Conservation (phyloP, 306 rosid species). For the Dalbergia cultrata region DNA sequence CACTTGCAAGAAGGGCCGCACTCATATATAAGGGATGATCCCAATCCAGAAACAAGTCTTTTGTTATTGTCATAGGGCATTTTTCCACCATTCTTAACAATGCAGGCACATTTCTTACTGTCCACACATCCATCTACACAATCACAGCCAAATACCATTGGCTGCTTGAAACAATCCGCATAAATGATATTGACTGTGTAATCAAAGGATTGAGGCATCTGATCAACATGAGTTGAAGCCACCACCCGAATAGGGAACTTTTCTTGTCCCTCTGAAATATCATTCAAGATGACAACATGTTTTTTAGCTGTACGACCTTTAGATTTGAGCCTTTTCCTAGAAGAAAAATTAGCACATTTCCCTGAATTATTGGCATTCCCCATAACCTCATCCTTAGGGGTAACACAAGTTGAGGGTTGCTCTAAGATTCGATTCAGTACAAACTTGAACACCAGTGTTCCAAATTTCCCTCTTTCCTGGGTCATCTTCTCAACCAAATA, state of each 20-base stretch:
- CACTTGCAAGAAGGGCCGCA: slow-evolving; percentile 54
- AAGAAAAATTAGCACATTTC: not conserved
- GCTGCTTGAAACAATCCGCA: not conserved
- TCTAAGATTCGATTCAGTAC: slow-evolving; percentile 9
- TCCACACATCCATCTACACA: slow-evolving; percentile 42
- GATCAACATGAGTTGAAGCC: slow-evolving; percentile 12
- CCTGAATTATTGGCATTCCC: not conserved
- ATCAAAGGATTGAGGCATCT: slow-evolving; percentile 20
- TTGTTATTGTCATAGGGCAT: slow-evolving; percentile 26
- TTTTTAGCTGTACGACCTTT: not conserved
- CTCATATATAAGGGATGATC: slow-evolving; percentile 46
- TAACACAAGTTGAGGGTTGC: slow-evolving; percentile 16
- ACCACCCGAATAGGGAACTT: slow-evolving; percentile 45
- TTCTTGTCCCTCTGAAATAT: slow-evolving; percentile 54
- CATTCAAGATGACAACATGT: slow-evolving; percentile 25
- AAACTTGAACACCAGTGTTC: slow-evolving; percentile 55
- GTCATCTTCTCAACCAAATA: slow-evolving; percentile 39
- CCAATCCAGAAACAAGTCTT: not conserved
- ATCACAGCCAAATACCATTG: slow-evolving; percentile 15
- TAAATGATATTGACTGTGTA: slow-evolving; percentile 34
- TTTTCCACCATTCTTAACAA: slow-evolving; percentile 45
- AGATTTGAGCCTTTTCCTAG: not conserved
- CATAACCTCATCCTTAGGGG: not conserved
- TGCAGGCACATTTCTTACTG: slow-evolving; percentile 42
- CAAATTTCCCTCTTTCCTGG: slow-evolving; percentile 47